A percentile compares a stretch with the other conserved stretches of the same genome.
These are phyloP conservation scores for Vicia villosa DNA, from an alignment of 306 rosid genomes.

Conservation along the genomic window DNA sequence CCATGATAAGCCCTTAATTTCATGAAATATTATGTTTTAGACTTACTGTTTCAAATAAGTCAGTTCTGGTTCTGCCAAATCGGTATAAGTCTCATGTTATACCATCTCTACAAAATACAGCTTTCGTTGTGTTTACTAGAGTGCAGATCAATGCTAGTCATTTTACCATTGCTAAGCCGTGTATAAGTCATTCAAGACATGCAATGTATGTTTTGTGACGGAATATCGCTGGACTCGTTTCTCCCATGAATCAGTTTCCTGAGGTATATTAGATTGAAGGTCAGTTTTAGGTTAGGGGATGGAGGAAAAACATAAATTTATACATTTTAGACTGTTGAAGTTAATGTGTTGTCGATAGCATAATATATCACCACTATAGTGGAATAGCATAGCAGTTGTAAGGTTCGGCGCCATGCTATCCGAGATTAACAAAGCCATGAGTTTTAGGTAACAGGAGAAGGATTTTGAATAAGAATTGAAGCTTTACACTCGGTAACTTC, in stretches of 20 bases:
- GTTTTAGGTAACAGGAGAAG: background rate
- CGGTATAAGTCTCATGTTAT: background rate
- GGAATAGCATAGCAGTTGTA: too few species aligned
- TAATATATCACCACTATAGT: too few species aligned
- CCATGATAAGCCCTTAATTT: background rate
- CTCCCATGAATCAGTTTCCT: background rate
- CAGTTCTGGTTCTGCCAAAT: background rate
- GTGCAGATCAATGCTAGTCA: background rate
- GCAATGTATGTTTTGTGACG: background rate
- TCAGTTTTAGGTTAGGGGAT: background rate
- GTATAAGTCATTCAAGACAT: background rate
- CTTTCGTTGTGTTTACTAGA: background rate
- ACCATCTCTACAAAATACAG: background rate
- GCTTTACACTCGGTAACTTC: background rate
- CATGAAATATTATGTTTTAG: background rate
- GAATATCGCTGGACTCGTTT: background rate
- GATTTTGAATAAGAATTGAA: background rate
- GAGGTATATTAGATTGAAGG: constrained; percentile 10
- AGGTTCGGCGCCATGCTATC: too few species aligned
- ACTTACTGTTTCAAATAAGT: background rate
- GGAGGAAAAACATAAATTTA: constrained; percentile 6
- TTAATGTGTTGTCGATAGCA: background rate
- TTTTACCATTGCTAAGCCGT: background rate
- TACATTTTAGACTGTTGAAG: background rate
- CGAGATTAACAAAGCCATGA: background rate